These are phyloP conservation scores for Phytomonas francai DNA, from an alignment of 208 protist genomes.

Conservation along the genomic window DNA sequence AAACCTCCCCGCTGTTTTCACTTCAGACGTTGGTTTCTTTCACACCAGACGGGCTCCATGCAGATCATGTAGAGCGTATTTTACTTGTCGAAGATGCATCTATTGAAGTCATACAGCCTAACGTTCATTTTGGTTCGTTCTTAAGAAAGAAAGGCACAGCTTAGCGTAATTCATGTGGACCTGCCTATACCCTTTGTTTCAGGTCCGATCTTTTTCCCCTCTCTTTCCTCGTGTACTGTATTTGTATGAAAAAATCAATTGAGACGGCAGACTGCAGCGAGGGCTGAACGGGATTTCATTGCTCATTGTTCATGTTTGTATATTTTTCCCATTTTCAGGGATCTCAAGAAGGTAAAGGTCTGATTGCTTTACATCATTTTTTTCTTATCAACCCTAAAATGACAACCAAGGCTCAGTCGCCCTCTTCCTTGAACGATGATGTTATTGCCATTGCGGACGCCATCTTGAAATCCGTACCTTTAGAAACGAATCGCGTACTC, in stretches of 20 bases:
- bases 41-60: conserved; percentile 19
- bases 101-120: conserved; percentile 21
- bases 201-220: neutral
- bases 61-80: conserved; percentile 32
- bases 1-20: conserved; percentile 21
- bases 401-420: neutral
- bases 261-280: neutral
- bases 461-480: neutral
- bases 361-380: neutral
- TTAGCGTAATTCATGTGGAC: neutral
- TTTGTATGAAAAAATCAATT: neutral
- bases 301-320: neutral
- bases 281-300: neutral
- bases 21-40: conserved; percentile 31
- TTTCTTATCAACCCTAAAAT: neutral
- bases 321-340: neutral
- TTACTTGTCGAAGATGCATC: conserved; percentile 17
- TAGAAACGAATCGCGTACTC: neutral
- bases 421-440: neutral
- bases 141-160: neutral
- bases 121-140: conserved; percentile 29
- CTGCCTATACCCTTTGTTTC: neutral
- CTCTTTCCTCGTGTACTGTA: neutral
- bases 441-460: neutral
- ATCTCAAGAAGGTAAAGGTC: neutral